Evolutionary conservation across 805 yeast genomes (phyloP).

Genomic region (Candida boleticola): DNA sequence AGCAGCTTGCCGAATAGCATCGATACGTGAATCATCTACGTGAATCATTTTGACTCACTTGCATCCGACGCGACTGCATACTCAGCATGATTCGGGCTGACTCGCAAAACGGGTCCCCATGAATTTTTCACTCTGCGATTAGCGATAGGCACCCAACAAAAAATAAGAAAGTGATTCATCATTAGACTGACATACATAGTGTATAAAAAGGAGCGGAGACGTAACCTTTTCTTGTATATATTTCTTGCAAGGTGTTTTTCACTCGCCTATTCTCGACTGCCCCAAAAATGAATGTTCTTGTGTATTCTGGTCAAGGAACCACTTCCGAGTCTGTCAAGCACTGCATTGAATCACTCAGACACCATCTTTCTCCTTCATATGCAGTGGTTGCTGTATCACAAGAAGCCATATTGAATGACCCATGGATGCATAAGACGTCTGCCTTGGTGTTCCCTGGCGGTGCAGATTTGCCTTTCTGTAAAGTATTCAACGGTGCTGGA

Average conservation of each 20-base stretch:
- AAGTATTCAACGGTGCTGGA: slow-evolving; percentile 67
- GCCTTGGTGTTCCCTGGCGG: slow-evolving; percentile 93
- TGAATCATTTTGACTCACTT: too few species aligned
- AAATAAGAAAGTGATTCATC: too few species aligned
- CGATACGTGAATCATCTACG: too few species aligned
- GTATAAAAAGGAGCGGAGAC: too few species aligned
- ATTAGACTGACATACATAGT: too few species aligned
- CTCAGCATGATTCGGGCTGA: too few species aligned
- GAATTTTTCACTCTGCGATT: too few species aligned
- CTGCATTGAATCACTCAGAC: slow-evolving; percentile 70
- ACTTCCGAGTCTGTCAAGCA: slow-evolving; percentile 85
- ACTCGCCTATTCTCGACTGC: slow-evolving; percentile 14
- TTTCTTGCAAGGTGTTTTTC: background rate
- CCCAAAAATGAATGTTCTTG: slow-evolving; percentile 31
- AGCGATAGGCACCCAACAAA: too few species aligned
- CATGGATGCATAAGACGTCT: slow-evolving; percentile 83
- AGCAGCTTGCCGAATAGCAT: too few species aligned
- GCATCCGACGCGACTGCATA: too few species aligned
- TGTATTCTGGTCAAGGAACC: slow-evolving; percentile 65
- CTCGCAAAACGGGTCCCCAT: too few species aligned
- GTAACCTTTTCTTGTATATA: too few species aligned
- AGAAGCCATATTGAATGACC: slow-evolving; percentile 65
- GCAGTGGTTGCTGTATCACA: slow-evolving; percentile 77
- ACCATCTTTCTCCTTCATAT: slow-evolving; percentile 79
- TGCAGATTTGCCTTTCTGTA: slow-evolving; percentile 87